Evolutionary conservation across 1,139 yeast species (phyloP), one percentile per base, ranked within the genome.

Genomic region (Protomyces inundatus): DNA sequence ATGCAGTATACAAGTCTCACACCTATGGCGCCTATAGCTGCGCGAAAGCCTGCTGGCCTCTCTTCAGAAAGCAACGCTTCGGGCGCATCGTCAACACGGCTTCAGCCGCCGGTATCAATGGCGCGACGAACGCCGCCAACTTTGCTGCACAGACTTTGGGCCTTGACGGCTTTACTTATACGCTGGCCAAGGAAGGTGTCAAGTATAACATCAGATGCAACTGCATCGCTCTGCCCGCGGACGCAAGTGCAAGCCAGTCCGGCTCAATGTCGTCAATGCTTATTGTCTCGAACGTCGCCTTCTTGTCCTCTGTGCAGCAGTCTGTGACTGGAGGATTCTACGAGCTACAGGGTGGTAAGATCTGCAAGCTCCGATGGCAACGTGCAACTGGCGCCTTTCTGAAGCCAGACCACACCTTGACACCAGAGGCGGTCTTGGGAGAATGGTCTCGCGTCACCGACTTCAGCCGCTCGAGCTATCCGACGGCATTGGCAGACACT

Each of bases 71-170:
- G 74, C 90, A 90, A 77, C 84, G 85, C 71, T 81, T 81, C 67
- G 98, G 98, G 72, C 82, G 86, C 71, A 86, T 93, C 67, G 82
- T 93, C 71, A 93, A 93, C 77, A 88, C 96, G 60, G 82, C 97
- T 46, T 90, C 97, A 33, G 93, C 98, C 35, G 90, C 97, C 10
- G 98, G 98, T 72, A 90, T 93, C 71, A 93, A 93, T 76, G 98
- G 98, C 71, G 90, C 88, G 80, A 93, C 91, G 77, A 98, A 98
- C 63, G 98, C 93, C 79, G 88, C 97, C 67, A 93, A 93, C 80
- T 93, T 93, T 76, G 85, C 97, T 42, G 84, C 97, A 58, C 97
- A 97, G 61, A 93, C 93, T 23, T 84, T 88, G 66, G 98, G 91
- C 39, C 85, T 93, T 68, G 77, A 90, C 62, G 97, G 97, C 42